Conservation (phyloP, 352 stramenopile genomes). For the Vaucheria bursata region DNA sequence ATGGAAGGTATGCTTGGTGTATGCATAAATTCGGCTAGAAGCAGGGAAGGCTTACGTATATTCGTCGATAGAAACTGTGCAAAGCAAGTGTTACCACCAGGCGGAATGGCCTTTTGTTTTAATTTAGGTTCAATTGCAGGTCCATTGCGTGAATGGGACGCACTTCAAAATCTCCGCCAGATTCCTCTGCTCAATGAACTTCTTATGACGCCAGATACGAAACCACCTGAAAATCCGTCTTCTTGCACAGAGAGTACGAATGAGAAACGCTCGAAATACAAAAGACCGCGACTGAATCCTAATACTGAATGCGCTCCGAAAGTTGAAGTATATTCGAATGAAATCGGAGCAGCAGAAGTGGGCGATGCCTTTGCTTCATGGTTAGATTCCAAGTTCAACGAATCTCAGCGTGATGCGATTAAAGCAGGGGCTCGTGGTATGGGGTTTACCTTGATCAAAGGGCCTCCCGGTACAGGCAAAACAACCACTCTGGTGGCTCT, state of each 20-base stretch:
- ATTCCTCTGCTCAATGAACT: neutral
- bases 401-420: constrained; percentile 75
- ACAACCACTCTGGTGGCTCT: constrained; percentile 79
- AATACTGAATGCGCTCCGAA: neutral
- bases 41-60: neutral
- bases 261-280: neutral
- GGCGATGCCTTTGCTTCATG: constrained; percentile 21
- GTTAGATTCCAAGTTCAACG: constrained; percentile 32
- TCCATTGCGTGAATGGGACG: neutral
- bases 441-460: constrained; percentile 82
- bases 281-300: neutral
- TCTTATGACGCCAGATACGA: neutral
- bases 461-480: constrained; percentile 65
- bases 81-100: neutral
- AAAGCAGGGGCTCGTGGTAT: constrained; percentile 67
- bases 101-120: neutral
- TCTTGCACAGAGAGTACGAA: neutral
- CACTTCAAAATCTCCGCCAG: neutral
- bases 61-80: neutral
- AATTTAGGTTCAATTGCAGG: neutral
- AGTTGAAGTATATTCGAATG: neutral
- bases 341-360: constrained; percentile 12
- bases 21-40: neutral
- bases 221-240: neutral
- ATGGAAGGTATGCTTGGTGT: neutral